Conservation (phyloP, 805 yeast genomes). For the Zygosaccharomyces bisporus region DNA sequence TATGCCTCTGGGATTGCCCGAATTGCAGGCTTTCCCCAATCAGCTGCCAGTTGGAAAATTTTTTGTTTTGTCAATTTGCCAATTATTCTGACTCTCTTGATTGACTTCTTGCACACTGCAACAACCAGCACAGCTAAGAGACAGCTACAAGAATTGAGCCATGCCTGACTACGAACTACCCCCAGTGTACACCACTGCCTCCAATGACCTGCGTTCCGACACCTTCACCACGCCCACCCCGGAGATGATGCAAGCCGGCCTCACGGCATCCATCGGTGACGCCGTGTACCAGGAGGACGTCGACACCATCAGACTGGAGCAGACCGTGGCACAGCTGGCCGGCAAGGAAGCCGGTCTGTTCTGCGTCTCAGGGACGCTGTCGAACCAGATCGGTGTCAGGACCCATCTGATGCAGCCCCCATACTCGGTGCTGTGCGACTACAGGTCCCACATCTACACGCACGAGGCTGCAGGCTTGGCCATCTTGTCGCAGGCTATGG, state of each 20-base stretch:
- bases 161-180: slow-evolving; percentile 27
- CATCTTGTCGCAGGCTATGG: slow-evolving; percentile 87
- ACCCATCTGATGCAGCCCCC: slow-evolving; percentile 70
- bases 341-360: slow-evolving; percentile 80
- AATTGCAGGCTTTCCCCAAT: too few species aligned
- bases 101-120: not conserved
- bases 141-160: not conserved
- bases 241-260: slow-evolving; percentile 61
- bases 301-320: slow-evolving; percentile 62
- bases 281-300: slow-evolving; percentile 84
- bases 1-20: slow-evolving; percentile 5
- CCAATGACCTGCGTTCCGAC: slow-evolving; percentile 65
- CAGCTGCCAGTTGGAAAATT: too few species aligned
- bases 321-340: slow-evolving; percentile 58
- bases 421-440: slow-evolving; percentile 78
- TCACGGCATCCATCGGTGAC: slow-evolving; percentile 67
- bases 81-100: not conserved
- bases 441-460: slow-evolving; percentile 76
- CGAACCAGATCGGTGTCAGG: slow-evolving; percentile 83
- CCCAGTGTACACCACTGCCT: slow-evolving; percentile 30
- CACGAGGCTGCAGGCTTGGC: slow-evolving; percentile 93
- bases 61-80: too few species aligned
- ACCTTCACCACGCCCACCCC: slow-evolving; percentile 87
- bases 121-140: too few species aligned
- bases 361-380: slow-evolving; percentile 86